phyloP scores from a whole-genome alignment of 257 asterid species.

The Petrea volubilis region DNA sequence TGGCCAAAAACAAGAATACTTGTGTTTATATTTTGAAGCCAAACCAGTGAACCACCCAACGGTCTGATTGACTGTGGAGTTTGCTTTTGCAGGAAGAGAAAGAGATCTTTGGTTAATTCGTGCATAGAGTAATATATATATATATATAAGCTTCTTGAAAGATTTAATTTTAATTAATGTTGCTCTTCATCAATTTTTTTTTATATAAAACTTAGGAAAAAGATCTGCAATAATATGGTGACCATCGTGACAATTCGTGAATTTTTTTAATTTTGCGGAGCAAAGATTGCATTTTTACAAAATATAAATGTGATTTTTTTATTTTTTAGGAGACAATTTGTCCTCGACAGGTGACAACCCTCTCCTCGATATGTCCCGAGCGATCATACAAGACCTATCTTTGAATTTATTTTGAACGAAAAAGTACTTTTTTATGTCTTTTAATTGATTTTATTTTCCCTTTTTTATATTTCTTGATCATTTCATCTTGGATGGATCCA shows the following conservation, averaged over 20 bases:
- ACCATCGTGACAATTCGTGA: neutral
- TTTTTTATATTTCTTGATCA: neutral
- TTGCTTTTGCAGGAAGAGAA: constrained; percentile 1
- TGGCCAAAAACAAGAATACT: constrained; percentile 36
- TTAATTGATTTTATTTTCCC: neutral
- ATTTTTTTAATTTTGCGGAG: too few species aligned
- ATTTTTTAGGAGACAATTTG: too few species aligned
- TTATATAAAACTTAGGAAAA: neutral
- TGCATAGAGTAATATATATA: constrained; percentile 7
- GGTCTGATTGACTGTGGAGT: constrained; percentile 26
- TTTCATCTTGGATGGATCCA: neutral
- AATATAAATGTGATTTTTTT: too few species aligned
- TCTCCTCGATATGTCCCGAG: too few species aligned
- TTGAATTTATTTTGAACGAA: too few species aligned
- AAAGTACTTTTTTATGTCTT: too few species aligned
- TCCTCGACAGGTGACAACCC: too few species aligned
- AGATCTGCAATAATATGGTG: neutral
- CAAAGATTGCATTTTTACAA: too few species aligned
- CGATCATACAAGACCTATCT: too few species aligned
- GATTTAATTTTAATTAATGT: neutral
- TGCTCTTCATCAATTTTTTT: neutral
- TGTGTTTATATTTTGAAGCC: constrained; percentile 22
- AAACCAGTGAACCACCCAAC: constrained; percentile 31
- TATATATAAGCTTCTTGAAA: neutral
- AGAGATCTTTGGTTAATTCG: neutral